These are phyloP conservation scores for Crithidia brevicula DNA, from an alignment of 208 protist species.

Conservation along the genomic window DNA sequence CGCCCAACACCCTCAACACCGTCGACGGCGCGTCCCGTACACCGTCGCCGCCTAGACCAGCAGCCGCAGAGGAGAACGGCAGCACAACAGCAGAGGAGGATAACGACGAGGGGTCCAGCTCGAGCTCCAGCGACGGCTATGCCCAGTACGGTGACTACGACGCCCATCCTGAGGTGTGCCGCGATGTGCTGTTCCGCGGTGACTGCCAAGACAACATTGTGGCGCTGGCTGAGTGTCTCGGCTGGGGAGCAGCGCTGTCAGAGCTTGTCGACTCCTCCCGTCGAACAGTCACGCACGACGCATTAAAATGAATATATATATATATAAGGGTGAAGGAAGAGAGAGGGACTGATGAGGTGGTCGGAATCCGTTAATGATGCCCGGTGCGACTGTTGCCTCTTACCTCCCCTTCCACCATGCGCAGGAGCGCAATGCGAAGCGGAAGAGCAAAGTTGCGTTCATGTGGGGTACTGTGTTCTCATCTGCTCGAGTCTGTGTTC, in stretches of 20 bases:
- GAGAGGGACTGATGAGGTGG: too few species aligned
- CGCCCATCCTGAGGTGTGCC: conserved; percentile 27
- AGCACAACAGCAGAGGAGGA: conserved; percentile 1
- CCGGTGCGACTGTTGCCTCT: too few species aligned
- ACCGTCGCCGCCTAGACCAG: neutral
- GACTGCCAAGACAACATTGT: conserved; percentile 76
- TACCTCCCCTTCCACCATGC: too few species aligned
- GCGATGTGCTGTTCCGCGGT: conserved; percentile 79
- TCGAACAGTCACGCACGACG: neutral
- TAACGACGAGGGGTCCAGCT: conserved; percentile 9
- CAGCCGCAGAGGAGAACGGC: neutral
- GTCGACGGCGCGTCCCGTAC: neutral
- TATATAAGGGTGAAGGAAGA: too few species aligned
- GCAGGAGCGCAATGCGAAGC: too few species aligned
- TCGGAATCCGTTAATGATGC: too few species aligned
- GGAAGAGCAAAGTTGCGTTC: too few species aligned
- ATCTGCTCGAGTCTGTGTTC: too few species aligned
- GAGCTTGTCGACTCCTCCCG: neutral
- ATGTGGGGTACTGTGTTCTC: too few species aligned
- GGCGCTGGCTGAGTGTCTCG: conserved; percentile 53
- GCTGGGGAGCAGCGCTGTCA: conserved; percentile 41
- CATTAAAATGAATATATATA: neutral
- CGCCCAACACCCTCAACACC: neutral
- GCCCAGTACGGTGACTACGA: conserved; percentile 42
- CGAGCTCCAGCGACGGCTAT: conserved; percentile 67